phyloP scores from a whole-genome alignment of 2,329 filamentous ascomycete genomes.

The Fusarium graminum region DNA sequence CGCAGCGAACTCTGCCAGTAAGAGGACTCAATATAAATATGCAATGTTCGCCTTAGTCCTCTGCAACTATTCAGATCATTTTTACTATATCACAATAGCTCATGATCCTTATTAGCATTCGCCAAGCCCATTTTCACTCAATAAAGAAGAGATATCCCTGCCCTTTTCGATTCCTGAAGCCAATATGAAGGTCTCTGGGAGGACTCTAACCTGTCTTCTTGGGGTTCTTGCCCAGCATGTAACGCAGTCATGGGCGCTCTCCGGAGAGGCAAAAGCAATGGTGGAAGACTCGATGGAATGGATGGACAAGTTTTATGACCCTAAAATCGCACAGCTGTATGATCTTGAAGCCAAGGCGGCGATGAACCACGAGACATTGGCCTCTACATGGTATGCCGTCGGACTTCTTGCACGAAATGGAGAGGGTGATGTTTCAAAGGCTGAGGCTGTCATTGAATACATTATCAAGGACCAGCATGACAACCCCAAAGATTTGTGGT shows the following conservation, averaged over 20 bases:
- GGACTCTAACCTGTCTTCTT: background rate
- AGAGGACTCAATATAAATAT: constrained; percentile 21
- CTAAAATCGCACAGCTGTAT: constrained; percentile 40
- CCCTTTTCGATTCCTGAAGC: background rate
- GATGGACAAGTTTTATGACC: constrained; percentile 36
- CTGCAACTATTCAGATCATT: background rate
- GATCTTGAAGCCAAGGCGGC: constrained; percentile 19
- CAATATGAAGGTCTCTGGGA: constrained; percentile 21
- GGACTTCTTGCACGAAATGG: constrained; percentile 25
- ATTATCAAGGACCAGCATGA: constrained; percentile 25
- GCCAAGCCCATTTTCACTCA: too few relatives aligned
- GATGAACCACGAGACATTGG: constrained; percentile 26
- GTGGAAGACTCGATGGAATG: constrained; percentile 31
- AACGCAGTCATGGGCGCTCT: constrained; percentile 6
- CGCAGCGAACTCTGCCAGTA: background rate
- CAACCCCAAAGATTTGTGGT: constrained; percentile 19
- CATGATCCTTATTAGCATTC: background rate
- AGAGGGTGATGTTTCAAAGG: constrained; percentile 12
- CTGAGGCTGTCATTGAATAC: constrained; percentile 23
- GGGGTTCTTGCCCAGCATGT: background rate
- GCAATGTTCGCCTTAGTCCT: background rate
- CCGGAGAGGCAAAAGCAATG: constrained; percentile 29
- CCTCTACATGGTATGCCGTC: constrained; percentile 28
- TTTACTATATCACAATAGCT: background rate
- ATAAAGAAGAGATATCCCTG: background rate